These are phyloP conservation scores for Insectozyma bohioensis DNA, from an alignment of 1,139 yeast species.

Conservation along the genomic window DNA sequence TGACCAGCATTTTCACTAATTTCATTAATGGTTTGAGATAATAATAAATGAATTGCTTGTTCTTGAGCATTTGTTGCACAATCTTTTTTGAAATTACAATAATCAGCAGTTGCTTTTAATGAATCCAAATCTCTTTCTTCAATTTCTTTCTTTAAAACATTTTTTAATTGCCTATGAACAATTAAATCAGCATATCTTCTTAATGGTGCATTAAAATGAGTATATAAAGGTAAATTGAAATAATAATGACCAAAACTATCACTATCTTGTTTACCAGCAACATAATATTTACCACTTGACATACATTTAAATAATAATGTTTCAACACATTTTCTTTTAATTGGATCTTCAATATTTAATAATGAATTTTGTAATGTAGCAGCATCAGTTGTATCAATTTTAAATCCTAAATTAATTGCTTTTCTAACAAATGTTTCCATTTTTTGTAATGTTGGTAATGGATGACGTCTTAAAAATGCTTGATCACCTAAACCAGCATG, in stretches of 20 bases:
- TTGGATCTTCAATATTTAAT: constrained; percentile 60
- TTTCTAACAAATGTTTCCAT: constrained; percentile 77
- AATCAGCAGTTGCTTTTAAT: constrained; percentile 80
- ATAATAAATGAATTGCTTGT: constrained; percentile 83
- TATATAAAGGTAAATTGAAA: constrained; percentile 78
- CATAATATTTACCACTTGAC: constrained; percentile 81
- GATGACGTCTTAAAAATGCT: constrained; percentile 85
- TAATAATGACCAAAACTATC: constrained; percentile 79
- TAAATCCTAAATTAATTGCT: constrained; percentile 62
- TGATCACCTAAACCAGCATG: constrained; percentile 76
- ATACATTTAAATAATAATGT: constrained; percentile 78
- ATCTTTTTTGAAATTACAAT: constrained; percentile 93
- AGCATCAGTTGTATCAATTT: constrained; percentile 72
- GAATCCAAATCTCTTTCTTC: constrained; percentile 57
- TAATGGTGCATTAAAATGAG: constrained; percentile 92
- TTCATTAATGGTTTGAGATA: constrained; percentile 82
- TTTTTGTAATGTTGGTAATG: constrained; percentile 79
- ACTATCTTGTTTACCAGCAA: constrained; percentile 86
- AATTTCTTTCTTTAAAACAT: constrained; percentile 44
- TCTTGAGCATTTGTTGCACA: constrained; percentile 93
- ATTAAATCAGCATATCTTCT: constrained; percentile 89
- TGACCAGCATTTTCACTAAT: constrained; percentile 79
- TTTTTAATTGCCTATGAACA: constrained; percentile 88
- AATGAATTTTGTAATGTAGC: constrained; percentile 75
- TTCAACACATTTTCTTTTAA: constrained; percentile 73